These are phyloP conservation scores for Leucosporidium creatinivorum DNA, from an alignment of 768 basidiomycete genomes.

Conservation along the genomic window DNA sequence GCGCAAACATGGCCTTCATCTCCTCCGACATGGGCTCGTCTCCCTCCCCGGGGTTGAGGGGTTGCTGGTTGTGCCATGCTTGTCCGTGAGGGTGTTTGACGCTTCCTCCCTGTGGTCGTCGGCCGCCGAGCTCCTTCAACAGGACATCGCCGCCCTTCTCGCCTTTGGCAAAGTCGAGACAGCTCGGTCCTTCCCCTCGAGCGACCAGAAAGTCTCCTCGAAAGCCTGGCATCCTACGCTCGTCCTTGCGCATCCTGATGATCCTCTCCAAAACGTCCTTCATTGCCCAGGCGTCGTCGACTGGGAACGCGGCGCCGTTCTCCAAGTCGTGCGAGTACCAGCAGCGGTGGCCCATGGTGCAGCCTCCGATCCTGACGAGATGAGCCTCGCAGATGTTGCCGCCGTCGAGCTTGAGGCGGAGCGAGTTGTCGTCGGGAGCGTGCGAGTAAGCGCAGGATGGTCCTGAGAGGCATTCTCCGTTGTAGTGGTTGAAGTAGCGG, in stretches of 20 bases:
- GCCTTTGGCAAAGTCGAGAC: not conserved
- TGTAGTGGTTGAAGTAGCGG: not conserved
- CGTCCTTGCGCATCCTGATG: conserved; percentile 1
- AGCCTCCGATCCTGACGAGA: not conserved
- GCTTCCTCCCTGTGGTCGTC: not conserved
- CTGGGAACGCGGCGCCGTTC: not conserved
- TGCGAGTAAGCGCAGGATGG: not conserved
- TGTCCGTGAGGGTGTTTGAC: not conserved
- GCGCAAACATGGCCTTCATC: not conserved
- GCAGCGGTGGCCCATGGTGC: not conserved
- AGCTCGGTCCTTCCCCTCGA: not conserved
- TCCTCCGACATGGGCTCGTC: not conserved
- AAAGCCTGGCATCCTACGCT: not conserved
- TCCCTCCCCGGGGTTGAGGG: not conserved
- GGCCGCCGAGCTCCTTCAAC: not conserved
- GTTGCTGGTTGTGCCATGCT: not conserved
- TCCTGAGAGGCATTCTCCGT: not conserved
- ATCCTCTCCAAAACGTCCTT: not conserved
- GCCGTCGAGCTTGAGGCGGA: not conserved
- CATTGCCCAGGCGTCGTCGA: not conserved
- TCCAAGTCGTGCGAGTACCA: not conserved
- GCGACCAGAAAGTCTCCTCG: not conserved
- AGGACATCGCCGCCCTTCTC: not conserved
- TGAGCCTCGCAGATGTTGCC: conserved; percentile 2
- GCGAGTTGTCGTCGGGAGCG: not conserved